These are phyloP conservation scores for Aspergillus funiculosus DNA, from an alignment of 495 filamentous ascomycete species.

Conservation along the genomic window DNA sequence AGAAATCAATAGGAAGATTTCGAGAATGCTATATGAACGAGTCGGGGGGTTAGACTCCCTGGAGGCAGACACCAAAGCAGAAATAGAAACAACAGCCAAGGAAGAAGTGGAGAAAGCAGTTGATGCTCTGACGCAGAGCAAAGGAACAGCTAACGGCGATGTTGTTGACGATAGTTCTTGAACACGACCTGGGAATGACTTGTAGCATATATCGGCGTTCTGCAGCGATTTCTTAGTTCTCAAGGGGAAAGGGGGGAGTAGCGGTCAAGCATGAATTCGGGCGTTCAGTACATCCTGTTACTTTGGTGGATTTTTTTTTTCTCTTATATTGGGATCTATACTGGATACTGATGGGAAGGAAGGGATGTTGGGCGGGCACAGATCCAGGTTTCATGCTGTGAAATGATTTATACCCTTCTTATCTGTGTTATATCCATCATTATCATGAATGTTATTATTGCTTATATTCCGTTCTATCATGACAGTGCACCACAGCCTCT, in stretches of 20 bases:
- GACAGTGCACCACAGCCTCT: too few relatives aligned
- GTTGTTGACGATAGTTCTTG: conserved; percentile 19
- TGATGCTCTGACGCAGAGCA: conserved; percentile 24
- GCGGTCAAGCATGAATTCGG: conserved; percentile 10
- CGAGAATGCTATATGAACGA: conserved; percentile 76
- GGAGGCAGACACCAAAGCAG: conserved; percentile 50
- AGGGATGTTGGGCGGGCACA: not conserved
- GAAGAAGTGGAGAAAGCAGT: conserved; percentile 70
- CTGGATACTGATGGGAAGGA: too few relatives aligned
- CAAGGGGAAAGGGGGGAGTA: not conserved
- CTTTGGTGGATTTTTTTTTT: too few relatives aligned
- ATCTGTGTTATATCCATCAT: not conserved
- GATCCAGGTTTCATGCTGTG: not conserved
- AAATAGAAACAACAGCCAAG: conserved; percentile 63
- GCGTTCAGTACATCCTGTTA: conserved; percentile 12
- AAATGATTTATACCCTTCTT: conserved; percentile 3
- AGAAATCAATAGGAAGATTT: conserved; percentile 78
- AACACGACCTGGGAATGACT: conserved; percentile 7
- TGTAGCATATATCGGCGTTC: conserved; percentile 19
- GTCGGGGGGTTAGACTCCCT: conserved; percentile 57
- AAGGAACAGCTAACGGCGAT: conserved; percentile 22
- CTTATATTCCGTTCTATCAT: too few relatives aligned
- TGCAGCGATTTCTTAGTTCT: conserved; percentile 12
- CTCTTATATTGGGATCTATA: not conserved
- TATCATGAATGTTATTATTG: too few relatives aligned